These are phyloP conservation scores for Epithemia pelagica DNA, from an alignment of 108 stramenopile species.

Conservation along the genomic window DNA sequence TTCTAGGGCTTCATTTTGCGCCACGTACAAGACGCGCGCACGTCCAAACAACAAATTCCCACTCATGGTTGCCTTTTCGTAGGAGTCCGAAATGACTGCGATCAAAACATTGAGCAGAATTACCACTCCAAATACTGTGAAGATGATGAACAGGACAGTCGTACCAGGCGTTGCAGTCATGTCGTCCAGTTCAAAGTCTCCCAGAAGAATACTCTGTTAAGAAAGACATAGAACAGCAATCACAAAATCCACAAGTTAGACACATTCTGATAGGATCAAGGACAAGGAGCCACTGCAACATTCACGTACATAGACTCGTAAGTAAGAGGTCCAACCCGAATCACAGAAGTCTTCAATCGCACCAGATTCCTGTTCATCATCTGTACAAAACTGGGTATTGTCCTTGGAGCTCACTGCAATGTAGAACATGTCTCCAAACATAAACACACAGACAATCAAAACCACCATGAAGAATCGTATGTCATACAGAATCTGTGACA, in stretches of 20 bases:
- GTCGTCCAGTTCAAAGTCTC: constrained; percentile 26
- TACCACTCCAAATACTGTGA: constrained; percentile 31
- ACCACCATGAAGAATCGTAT: constrained; percentile 23
- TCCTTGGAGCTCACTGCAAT: constrained; percentile 11
- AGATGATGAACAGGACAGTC: constrained; percentile 19
- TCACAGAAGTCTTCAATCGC: constrained; percentile 20
- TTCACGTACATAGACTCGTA: background rate
- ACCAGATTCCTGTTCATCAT: constrained; percentile 1
- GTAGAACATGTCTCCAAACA: constrained; percentile 29
- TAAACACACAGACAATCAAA: constrained; percentile 22
- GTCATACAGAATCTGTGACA: constrained; percentile 23
- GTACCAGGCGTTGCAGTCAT: constrained; percentile 8
- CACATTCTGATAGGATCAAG: too few relatives aligned
- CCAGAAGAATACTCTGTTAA: constrained; percentile 16
- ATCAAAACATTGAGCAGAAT: constrained; percentile 43
- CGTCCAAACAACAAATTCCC: constrained; percentile 16
- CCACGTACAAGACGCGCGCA: constrained; percentile 18
- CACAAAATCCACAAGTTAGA: too few relatives aligned
- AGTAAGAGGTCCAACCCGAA: background rate
- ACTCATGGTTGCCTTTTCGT: constrained; percentile 15
- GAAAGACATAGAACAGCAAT: background rate
- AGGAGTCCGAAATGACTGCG: constrained; percentile 25
- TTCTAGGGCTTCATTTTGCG: constrained; percentile 16
- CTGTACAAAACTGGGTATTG: background rate
- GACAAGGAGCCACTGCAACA: too few relatives aligned